Evolutionary conservation across 257 asterid genomes (phyloP), one percentile per base, ranked within the genome.

Genomic region (Solanum habrochaites): DNA sequence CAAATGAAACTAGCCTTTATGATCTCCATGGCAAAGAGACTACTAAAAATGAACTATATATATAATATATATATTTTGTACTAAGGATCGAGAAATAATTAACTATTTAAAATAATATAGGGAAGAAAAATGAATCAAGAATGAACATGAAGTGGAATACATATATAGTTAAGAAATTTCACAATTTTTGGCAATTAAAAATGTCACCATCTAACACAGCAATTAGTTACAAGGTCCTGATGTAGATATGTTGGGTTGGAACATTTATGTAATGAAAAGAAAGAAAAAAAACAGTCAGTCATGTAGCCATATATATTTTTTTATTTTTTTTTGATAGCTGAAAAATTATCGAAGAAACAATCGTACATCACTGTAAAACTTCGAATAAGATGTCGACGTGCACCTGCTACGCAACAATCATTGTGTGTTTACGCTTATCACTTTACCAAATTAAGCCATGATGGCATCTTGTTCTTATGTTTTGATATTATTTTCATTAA

Each of bases 21-120:
- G 39, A 42, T n/a, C 90, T 87, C 88, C 92, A 89, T 91, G 39
- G 87, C 91, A 40, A 43, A 66, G n/a, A 37, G 60, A 62, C 15
- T 23, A 62, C 31, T 58, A 58, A 21, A 58, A 58, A 3, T 8
- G 27, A 58, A 20, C n/a, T 58, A 21, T 23, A 14, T 64, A 3
- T 4, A 27, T 27, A 27, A 15, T 49, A 14, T 47, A 49, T 49
- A 49, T 49, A 16, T 16, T 16, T 78, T 80, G 42, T 80, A 18
- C 29, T 16, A 29, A 78, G 12, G 83, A 78, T 78, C 64, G 45
- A 45, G 66, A 78, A 14, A 45, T 11, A 14, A 45, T 11, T 45
- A 23, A 20, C 14, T 37, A 77, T 14, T 7, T 75, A 27, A 45
- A 78, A 56, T 83, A 11, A 39, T 83, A 31, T 62, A 21, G 58